Conservation (phyloP, 176 grass and related monocot genomes). For the Poa pratensis region DNA sequence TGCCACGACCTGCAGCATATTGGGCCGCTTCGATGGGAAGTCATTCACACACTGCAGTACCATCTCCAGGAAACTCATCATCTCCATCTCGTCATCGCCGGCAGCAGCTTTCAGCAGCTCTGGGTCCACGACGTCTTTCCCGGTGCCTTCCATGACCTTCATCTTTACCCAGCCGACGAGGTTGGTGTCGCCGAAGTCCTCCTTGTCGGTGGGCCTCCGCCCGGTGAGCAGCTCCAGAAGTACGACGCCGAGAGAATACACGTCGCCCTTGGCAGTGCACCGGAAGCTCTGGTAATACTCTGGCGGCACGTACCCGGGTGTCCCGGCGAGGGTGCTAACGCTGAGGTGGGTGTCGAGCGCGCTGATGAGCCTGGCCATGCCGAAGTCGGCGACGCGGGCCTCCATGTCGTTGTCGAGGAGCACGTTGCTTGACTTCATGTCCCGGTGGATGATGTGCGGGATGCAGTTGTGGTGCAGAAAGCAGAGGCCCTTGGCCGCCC, state of each 20-base stretch:
- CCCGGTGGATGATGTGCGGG: conserved; percentile 98
- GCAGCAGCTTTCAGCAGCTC: conserved; percentile 32
- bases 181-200: conserved; percentile 96
- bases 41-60: conserved; percentile 86
- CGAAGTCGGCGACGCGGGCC: conserved; percentile 84
- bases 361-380: conserved; percentile 87
- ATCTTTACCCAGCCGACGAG: conserved; percentile 94
- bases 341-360: conserved; percentile 95
- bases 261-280: conserved; percentile 86
- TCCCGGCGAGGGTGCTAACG: conserved; percentile 95
- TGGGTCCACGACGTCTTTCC: conserved; percentile 78
- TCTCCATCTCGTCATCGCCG: conserved; percentile 53
- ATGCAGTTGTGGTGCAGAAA: conserved; percentile 99
- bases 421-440: conserved; percentile 99
- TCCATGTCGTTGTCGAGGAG: conserved; percentile 79
- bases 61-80: conserved; percentile 79
- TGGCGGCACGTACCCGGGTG: conserved; percentile 89
- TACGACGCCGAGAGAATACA: conserved; percentile 96
- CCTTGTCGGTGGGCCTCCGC: conserved; percentile 81
- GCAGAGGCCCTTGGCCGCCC: conserved; percentile 78
- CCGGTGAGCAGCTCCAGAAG: conserved; percentile 88
- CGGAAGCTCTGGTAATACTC: conserved; percentile 99
- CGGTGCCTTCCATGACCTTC: conserved; percentile 72
- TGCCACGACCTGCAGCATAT: conserved; percentile 82
- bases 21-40: conserved; percentile 91